phyloP scores from a whole-genome alignment of 441 rosid genomes.

The Metrosideros polymorpha region DNA sequence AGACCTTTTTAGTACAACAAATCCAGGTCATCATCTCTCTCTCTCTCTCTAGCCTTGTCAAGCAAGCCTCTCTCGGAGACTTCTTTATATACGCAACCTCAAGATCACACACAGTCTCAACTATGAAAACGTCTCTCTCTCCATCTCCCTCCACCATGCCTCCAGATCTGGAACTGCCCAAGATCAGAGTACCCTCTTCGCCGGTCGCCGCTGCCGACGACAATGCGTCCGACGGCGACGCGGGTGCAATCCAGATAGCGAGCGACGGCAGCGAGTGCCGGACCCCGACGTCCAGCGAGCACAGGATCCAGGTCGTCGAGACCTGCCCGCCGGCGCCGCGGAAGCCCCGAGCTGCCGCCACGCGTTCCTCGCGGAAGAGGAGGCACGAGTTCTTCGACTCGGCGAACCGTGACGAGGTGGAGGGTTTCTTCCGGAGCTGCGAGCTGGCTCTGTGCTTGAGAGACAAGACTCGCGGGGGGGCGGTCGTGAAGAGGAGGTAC shows the following conservation, averaged over 20 bases:
- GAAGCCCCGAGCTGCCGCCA: not conserved
- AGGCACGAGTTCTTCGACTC: not conserved
- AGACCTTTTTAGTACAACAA: not conserved
- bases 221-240: not conserved
- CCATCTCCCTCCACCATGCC: not conserved
- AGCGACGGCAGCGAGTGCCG: not conserved
- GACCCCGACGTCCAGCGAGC: slow-evolving; percentile 1
- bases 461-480: not conserved
- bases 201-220: not conserved
- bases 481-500: not conserved
- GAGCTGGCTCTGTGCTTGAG: not conserved
- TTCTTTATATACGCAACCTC: not conserved
- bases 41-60: not conserved
- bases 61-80: not conserved
- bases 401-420: slow-evolving; percentile 4
- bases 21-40: not conserved
- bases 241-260: too few species aligned
- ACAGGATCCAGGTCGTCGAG: not conserved
- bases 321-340: slow-evolving; percentile 3
- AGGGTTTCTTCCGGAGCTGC: slow-evolving; percentile 1
- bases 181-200: not conserved
- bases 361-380: not conserved
- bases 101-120: not conserved
- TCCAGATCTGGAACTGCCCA: not conserved
- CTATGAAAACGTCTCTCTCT: not conserved